Base-by-base conservation (phyloP, 2,329 filamentous ascomycete species). In the Shiraia bambusicola region DNA sequence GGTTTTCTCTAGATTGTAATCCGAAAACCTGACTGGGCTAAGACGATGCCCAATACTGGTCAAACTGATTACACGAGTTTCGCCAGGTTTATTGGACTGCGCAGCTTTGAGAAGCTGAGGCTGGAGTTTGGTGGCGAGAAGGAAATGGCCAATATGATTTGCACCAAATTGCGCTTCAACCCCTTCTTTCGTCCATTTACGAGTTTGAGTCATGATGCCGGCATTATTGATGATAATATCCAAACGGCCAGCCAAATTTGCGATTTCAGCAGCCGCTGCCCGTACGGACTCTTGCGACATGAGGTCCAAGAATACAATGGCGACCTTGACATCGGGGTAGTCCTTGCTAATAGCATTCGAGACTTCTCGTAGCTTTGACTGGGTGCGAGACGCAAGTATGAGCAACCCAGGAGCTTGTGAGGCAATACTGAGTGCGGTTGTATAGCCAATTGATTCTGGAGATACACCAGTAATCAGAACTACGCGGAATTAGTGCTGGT, bases 61-160 rank as follows among this genome's bases (percentile, higher is more conserved):
- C 8, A 67, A 35, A 28, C 61, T 65, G 17, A 67, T 38, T 1
- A 67, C 50, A 3, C 63, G 56, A 3, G 55, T 59, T 1, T 50
- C 30, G 3, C 58, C 56, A 3, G 45, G 31, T 2, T 47, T 13
- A 14, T 67, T 70, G 2, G 72, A 70, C 15, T 63, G 53, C 2
- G 60, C 52, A 6, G 54, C 49, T 6, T 40, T 31, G 12, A 69
- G 52, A 19, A 77, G 56, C 1, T 59, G 61, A 1, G 69, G 69
- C 8, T 73, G 50, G 1, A 78, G 60, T 1, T 73, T 54, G 25
- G 69, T 71, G 6, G 69, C 74, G 7, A 77, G 51, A 0, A 76
- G 59, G 6, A 73, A 72, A 46, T 75, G 75, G 3, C 72, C 75
- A 27, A 77, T 57, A 48, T 76, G 72, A 43, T 76, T 76, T 3